Conservation (phyloP, 2,329 filamentous ascomycete species). For the Colletotrichum cordylinicola region DNA sequence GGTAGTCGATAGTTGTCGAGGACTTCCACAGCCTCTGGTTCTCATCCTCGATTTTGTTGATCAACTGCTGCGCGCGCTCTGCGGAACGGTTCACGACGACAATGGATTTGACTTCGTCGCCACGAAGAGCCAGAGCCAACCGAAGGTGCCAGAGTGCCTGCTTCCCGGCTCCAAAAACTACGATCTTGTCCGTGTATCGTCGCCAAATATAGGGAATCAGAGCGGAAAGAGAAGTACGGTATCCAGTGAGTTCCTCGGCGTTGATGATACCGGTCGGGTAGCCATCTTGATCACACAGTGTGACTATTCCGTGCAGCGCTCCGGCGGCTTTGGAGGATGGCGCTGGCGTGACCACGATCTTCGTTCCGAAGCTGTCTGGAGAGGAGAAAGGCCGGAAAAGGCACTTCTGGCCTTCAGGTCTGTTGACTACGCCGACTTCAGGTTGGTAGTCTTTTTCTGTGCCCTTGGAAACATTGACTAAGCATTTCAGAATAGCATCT, state of each 20-base stretch:
- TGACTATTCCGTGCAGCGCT: constrained; percentile 41
- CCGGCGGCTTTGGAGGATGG: neutral
- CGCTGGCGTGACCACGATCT: constrained; percentile 25
- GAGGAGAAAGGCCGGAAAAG: constrained; percentile 31
- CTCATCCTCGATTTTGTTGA: neutral
- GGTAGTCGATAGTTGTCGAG: neutral
- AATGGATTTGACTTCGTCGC: constrained; percentile 29
- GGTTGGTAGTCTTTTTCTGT: constrained; percentile 27
- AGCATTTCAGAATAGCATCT: constrained; percentile 9
- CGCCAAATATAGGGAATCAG: constrained; percentile 62
- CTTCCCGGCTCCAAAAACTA: constrained; percentile 73
- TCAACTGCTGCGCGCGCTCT: neutral
- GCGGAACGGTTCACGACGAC: constrained; percentile 38
- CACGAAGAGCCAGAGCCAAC: constrained; percentile 62
- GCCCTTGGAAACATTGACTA: constrained; percentile 23
- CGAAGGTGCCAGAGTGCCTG: constrained; percentile 77
- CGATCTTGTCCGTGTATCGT: constrained; percentile 49
- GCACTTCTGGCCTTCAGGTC: constrained; percentile 26
- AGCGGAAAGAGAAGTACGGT: constrained; percentile 69
- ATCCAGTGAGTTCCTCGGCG: constrained; percentile 71
- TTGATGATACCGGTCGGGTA: constrained; percentile 59
- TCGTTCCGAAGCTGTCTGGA: constrained; percentile 24
- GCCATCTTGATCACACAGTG: constrained; percentile 62
- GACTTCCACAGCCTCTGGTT: neutral
- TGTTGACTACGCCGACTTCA: constrained; percentile 22